Evolutionary conservation across 176 grass and related monocot species (phyloP), one percentile per base, ranked within the genome.

Genomic region (Cymbopogon citratus): DNA sequence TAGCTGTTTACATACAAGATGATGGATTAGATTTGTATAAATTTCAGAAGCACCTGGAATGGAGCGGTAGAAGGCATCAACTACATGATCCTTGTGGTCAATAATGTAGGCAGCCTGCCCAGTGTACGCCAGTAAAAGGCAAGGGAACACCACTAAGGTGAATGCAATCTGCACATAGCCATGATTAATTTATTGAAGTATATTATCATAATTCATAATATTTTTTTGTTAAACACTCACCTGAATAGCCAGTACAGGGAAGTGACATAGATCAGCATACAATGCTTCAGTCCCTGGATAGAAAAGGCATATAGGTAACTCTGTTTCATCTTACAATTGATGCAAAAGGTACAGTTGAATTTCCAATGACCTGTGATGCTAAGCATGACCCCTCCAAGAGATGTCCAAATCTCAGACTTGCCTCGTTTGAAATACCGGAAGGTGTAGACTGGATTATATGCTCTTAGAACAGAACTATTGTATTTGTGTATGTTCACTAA

Each of bases 241-340:
- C 89, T 97, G 91, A 92, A 94, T 91, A 73, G 91, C 85, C 71
- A 89, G 43, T 39, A 94, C 91, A 74, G 91, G 91, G 77, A 97
- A 97, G 88, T 97, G 85, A 61, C 94, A 91, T 18, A 97, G 83
- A 80, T 97, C 94, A 83, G 94, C 94, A 94, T 92, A 97, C 66
- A 97, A 77, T 76, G 94, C 94, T 90, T 97, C 94, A 11, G 89
- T 90, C 9, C 94, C 94, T 97, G 87, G 65, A 91, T 54, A 86
- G 23, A 66, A 31, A 79, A 40, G 21, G 27, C 15, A 85, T 71
- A 87, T 40, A 72, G 54, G 69, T 71, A 75, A 87, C 43, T 77
- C 52, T 77, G 33, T 34, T 82, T 70, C 33, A 76, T 80, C 45
- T 51, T 70, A 64, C 7, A 73, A 69, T 66, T 29, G 36, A 41